A percentile compares a stretch with the other conserved stretches of the same genome.
Evolutionary conservation across 768 basidiomycete species (phyloP).

Genomic region (Amanita pallidorosea): DNA sequence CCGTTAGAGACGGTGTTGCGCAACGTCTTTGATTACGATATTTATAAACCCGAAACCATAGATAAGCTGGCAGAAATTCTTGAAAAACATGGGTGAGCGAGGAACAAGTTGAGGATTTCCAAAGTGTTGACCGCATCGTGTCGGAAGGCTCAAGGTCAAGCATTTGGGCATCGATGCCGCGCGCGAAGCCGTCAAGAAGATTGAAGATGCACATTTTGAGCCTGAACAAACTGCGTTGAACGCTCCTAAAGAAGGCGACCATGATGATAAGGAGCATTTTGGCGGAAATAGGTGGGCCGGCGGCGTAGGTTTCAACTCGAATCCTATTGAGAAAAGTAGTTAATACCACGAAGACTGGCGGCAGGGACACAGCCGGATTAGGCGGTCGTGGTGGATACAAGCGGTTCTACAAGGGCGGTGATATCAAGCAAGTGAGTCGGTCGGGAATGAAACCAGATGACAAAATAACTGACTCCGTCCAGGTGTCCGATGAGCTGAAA

Average conservation of each 20-base stretch:
- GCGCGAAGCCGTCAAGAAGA: conserved; percentile 39
- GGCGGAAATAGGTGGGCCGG: conserved; percentile 61
- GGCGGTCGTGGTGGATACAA: conserved; percentile 63
- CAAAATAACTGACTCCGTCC: not conserved
- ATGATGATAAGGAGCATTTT: conserved; percentile 49
- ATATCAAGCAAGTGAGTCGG: conserved; percentile 44
- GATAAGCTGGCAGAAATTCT: conserved; percentile 50
- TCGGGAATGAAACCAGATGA: not conserved
- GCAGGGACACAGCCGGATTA: conserved; percentile 51
- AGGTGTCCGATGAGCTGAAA: conserved; percentile 46
- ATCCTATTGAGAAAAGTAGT: not conserved
- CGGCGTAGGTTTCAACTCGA: conserved; percentile 30
- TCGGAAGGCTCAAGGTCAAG: conserved; percentile 37
- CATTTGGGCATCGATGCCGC: conserved; percentile 47
- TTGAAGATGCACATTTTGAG: conserved; percentile 46
- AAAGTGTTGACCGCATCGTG: not conserved
- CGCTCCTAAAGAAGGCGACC: conserved; percentile 51
- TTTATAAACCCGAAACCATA: conserved; percentile 55
- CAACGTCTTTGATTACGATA: conserved; percentile 63
- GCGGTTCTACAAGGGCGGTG: conserved; percentile 49
- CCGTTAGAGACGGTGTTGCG: conserved; percentile 46
- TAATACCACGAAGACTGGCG: conserved; percentile 37
- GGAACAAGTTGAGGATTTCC: not conserved
- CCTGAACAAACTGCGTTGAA: conserved; percentile 40
- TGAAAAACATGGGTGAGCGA: conserved; percentile 44